Conservation (phyloP, 1,284 basidiomycete genomes). For the Fomitopsis palustris region DNA sequence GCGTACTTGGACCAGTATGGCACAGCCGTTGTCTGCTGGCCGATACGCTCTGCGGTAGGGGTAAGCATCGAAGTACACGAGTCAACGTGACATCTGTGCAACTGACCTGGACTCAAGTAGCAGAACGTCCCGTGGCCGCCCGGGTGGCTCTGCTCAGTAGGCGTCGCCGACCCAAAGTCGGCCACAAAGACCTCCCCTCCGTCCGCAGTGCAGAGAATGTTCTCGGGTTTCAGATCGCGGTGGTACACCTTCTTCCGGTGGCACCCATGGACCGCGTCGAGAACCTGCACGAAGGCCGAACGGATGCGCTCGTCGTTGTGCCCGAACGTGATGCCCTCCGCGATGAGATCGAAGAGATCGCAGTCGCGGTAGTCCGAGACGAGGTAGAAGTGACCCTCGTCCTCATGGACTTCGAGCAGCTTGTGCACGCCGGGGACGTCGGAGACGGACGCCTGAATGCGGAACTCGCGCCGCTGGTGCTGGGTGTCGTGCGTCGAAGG, state of each 20-base stretch:
- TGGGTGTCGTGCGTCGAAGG: conserved; percentile 6
- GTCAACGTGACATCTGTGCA: too few relatives aligned
- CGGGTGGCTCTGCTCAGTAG: conserved; percentile 40
- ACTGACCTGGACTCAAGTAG: conserved; percentile 60
- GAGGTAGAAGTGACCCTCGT: conserved; percentile 53
- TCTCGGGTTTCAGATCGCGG: conserved; percentile 81
- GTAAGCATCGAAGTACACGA: not conserved
- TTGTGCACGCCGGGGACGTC: conserved; percentile 56
- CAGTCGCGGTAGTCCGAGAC: conserved; percentile 62
- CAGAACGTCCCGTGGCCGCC: conserved; percentile 50
- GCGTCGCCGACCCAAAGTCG: conserved; percentile 71
- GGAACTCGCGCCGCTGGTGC: conserved; percentile 20
- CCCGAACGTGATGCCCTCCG: conserved; percentile 43
- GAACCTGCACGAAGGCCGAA: conserved; percentile 52
- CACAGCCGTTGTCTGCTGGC: conserved; percentile 12
- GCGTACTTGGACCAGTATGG: conserved; percentile 70
- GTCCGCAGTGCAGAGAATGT: conserved; percentile 51
- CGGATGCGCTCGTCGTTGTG: conserved; percentile 48
- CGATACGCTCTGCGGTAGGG: conserved; percentile 23
- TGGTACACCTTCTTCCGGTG: conserved; percentile 57
- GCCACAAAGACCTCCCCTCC: conserved; percentile 51
- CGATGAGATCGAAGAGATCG: conserved; percentile 64
- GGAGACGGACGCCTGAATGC: conserved; percentile 51
- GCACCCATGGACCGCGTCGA: conserved; percentile 61
- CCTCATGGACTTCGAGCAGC: conserved; percentile 55